These are phyloP conservation scores for Pisolithus thermaeus DNA, from an alignment of 1,284 basidiomycete genomes.

Conservation along the genomic window DNA sequence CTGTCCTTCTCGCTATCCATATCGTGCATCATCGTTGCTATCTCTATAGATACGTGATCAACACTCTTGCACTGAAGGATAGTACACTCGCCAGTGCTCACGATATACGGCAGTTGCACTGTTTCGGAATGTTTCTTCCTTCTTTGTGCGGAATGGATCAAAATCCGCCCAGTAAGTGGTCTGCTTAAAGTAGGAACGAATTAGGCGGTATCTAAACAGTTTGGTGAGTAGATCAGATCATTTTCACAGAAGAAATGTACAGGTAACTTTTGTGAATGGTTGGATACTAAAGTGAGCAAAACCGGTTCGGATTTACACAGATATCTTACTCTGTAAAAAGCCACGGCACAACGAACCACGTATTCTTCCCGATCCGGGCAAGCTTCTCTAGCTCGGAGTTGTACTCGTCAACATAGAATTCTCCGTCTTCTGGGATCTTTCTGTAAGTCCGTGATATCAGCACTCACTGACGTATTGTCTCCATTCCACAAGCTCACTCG, in stretches of 20 bases:
- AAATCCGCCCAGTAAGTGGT: slow-evolving; percentile 72
- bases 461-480: neutral
- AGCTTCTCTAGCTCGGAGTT: slow-evolving; percentile 65
- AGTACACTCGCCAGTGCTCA: slow-evolving; percentile 25
- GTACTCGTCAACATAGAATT: slow-evolving; percentile 61
- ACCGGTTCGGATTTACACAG: neutral
- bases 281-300: neutral
- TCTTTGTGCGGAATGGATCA: slow-evolving; percentile 85
- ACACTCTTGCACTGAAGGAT: neutral
- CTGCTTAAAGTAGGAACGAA: slow-evolving; percentile 71
- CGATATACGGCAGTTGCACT: slow-evolving; percentile 77
- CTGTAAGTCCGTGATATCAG: slow-evolving; percentile 33
- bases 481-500: slow-evolving; percentile 43
- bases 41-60: slow-evolving; percentile 38
- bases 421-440: slow-evolving; percentile 67
- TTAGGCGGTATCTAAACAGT: slow-evolving; percentile 68
- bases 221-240: neutral
- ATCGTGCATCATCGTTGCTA: slow-evolving; percentile 65
- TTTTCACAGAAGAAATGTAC: slow-evolving; percentile 31
- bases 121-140: slow-evolving; percentile 79
- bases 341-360: slow-evolving; percentile 93
- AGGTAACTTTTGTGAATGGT: slow-evolving; percentile 50
- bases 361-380: slow-evolving; percentile 47
- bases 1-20: slow-evolving; percentile 46
- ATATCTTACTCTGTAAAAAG: slow-evolving; percentile 81